These are phyloP conservation scores for Aspergillus nomiae DNA, from an alignment of 2,329 filamentous ascomycete species.

Conservation along the genomic window DNA sequence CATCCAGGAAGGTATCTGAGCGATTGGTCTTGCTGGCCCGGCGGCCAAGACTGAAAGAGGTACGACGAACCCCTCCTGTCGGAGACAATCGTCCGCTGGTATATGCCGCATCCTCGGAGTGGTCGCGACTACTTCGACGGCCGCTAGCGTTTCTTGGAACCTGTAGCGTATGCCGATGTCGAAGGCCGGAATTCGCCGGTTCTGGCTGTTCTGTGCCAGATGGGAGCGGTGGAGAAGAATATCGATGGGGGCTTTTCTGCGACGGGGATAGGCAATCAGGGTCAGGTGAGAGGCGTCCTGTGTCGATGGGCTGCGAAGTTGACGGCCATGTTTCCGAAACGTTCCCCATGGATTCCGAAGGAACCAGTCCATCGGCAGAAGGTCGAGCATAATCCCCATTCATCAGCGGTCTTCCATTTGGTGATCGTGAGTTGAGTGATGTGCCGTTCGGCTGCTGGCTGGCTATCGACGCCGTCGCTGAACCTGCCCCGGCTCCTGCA, in stretches of 20 bases:
- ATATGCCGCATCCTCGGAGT: constrained; percentile 62
- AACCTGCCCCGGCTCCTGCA: constrained; percentile 29
- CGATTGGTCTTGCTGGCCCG: constrained; percentile 82
- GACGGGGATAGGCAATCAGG: constrained; percentile 31
- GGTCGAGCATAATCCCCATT: constrained; percentile 36
- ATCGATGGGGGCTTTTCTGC: constrained; percentile 34
- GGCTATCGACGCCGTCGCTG: constrained; percentile 24
- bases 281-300: constrained; percentile 34
- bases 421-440: constrained; percentile 22
- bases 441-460: constrained; percentile 33
- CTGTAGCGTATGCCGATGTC: constrained; percentile 85
- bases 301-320: constrained; percentile 36
- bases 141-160: constrained; percentile 71
- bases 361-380: constrained; percentile 33
- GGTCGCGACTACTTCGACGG: constrained; percentile 67
- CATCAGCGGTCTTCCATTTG: constrained; percentile 30
- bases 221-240: constrained; percentile 55
- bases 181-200: constrained; percentile 61
- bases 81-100: constrained; percentile 83
- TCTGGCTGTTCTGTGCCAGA: constrained; percentile 59
- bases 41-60: constrained; percentile 80
- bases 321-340: constrained; percentile 35
- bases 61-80: constrained; percentile 65
- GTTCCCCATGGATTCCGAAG: constrained; percentile 30
- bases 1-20: constrained; percentile 81